These are phyloP conservation scores for Corymbia calophylla DNA, from an alignment of 441 rosid species.

Conservation along the genomic window DNA sequence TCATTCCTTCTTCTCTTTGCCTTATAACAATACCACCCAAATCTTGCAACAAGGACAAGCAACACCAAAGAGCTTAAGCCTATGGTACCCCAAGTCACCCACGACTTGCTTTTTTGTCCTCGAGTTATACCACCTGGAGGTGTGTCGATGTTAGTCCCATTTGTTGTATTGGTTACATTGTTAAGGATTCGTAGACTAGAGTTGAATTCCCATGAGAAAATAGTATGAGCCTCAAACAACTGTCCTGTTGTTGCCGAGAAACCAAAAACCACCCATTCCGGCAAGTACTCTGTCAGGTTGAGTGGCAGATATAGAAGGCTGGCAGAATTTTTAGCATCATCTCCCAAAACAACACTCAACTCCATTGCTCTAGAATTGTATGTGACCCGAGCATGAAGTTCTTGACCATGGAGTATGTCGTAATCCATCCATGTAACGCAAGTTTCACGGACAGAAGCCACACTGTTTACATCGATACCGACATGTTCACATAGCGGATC, in stretches of 20 bases:
- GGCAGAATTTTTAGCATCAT: neutral
- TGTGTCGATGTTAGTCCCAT: neutral
- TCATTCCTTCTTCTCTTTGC: neutral
- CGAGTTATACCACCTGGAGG: neutral
- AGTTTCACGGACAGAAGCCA: fast-evolving
- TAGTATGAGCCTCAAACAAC: neutral
- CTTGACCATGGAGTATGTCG: neutral
- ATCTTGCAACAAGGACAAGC: neutral
- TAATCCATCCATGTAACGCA: neutral
- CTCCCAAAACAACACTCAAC: neutral
- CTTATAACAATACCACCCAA: neutral
- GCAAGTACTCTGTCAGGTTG: neutral
- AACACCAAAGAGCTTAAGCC: neutral
- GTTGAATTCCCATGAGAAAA: neutral
- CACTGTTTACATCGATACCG: neutral
- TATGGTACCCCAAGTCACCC: neutral
- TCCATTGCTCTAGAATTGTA: neutral
- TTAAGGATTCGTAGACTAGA: neutral
- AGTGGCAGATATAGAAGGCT: neutral
- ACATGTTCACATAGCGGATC: neutral
- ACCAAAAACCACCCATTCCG: neutral
- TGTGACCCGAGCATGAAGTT: neutral
- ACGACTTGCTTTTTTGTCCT: neutral
- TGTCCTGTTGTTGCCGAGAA: neutral
- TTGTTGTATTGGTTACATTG: no score